Base-by-base conservation (phyloP, 768 basidiomycete species). In the Trametes villosa region DNA sequence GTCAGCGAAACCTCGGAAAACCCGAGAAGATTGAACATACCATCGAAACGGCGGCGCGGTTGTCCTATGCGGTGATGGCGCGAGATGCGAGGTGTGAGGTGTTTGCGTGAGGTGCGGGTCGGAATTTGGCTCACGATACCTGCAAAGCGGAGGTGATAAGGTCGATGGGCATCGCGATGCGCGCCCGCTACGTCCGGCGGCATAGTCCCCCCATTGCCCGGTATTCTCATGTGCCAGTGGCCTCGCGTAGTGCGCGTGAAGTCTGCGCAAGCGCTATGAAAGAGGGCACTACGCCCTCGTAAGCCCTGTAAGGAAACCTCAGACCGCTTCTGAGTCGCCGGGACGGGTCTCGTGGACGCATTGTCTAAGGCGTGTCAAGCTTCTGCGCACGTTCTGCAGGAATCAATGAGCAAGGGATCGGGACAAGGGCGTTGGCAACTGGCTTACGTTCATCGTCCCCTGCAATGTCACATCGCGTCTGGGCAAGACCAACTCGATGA, bases 161-260 rank as follows among this genome's bases (percentile, higher is more conserved):
- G 30, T 30, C 48, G 31, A 49, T 49, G 48, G 48, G 31, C 48
- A 49, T 49, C 48, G 48, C 48, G 48, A 49, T 49, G 48, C n/a
- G 27, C 12, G 48, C 48, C 8, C 11, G 18, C 48, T 31, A 33
- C 18, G 27, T 18, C 5, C 30, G 18, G 34, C 31, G 18, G 18
- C 30, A n/a, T n/a, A 29, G n/a, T 20, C 48, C 48, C 18, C 30
- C 26, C 30, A 26, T 33, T 49, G 48, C 48, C n/a, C 48, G 48
- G 33, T 33, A 49, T 33, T 31, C 48, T 49, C 48, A 49, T 33
- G 48, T n/a, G 48, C 48, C 44, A 9, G 13, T 45, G 48, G n/a
- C 48, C 48, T 49, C 48, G 48, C 48, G 48, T 34, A n/a, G 48
- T 3, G 22, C 20, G 48, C 48, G 48, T 49, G 48, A 33, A 33